phyloP scores from a whole-genome alignment of 345 rosid species.

The Aquilaria yunnanensis region DNA sequence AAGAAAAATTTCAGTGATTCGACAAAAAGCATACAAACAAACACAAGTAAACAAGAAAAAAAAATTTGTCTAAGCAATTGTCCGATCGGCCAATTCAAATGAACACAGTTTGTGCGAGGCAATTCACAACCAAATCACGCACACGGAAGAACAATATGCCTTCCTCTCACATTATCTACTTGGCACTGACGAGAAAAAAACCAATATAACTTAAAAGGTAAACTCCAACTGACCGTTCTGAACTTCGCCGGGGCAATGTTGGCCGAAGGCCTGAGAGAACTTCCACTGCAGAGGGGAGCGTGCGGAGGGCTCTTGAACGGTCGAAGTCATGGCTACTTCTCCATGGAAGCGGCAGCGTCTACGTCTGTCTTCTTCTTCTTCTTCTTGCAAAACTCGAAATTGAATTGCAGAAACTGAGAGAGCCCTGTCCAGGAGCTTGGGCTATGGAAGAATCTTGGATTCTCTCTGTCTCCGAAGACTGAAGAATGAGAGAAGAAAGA shows the following conservation, averaged over 20 bases:
- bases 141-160: too few relatives aligned
- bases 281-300: slow-evolving; percentile 37
- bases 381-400: too few relatives aligned
- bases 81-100: too few relatives aligned
- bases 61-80: neutral
- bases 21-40: neutral
- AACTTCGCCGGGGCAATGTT: slow-evolving; percentile 40
- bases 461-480: neutral
- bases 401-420: too few relatives aligned
- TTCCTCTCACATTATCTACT: too few relatives aligned
- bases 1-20: neutral
- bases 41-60: neutral
- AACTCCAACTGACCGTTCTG: slow-evolving; percentile 31
- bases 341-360: neutral
- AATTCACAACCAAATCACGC: too few relatives aligned
- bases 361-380: slow-evolving; percentile 4
- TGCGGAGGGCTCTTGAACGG: slow-evolving; percentile 15
- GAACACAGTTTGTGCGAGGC: too few relatives aligned
- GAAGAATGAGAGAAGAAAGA: too few relatives aligned
- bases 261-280: slow-evolving; percentile 57
- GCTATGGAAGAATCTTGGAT: neutral
- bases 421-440: too few relatives aligned
- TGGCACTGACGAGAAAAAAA: neutral
- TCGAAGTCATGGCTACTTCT: slow-evolving; percentile 20
- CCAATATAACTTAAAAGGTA: neutral